Percentiles rank a stretch among this genome's conserved stretches.
phyloP scores from a whole-genome alignment of 768 basidiomycete genomes.

The Asterophora parasitica region DNA sequence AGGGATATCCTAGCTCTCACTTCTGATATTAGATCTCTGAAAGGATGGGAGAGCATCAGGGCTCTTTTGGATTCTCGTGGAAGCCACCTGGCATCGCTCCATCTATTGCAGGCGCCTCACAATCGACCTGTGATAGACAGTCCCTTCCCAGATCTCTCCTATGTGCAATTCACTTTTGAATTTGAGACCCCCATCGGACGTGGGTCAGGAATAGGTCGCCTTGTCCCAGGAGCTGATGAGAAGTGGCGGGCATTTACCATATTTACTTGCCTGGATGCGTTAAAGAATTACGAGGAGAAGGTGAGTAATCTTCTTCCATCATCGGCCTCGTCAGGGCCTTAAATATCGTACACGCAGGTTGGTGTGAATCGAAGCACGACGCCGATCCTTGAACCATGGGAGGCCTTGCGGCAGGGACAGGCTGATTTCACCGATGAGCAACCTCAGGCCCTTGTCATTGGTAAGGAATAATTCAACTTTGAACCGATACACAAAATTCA shows the following conservation, averaged over 20 bases:
- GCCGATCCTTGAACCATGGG: constrained; percentile 29
- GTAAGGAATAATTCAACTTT: constrained; percentile 16
- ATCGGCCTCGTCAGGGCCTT: neutral
- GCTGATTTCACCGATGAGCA: constrained; percentile 40
- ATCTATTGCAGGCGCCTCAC: constrained; percentile 6
- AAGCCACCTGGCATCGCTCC: constrained; percentile 2
- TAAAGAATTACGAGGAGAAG: constrained; percentile 40
- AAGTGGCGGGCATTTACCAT: constrained; percentile 53
- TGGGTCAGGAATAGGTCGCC: constrained; percentile 41
- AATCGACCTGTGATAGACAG: constrained; percentile 6
- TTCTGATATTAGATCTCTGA: constrained; percentile 11
- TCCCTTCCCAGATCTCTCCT: constrained; percentile 10
- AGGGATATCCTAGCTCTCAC: constrained; percentile 15
- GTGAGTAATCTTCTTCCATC: constrained; percentile 26
- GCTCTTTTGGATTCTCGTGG: constrained; percentile 3
- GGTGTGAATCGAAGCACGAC: constrained; percentile 8
- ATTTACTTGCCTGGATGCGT: constrained; percentile 45
- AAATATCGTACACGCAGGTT: constrained; percentile 3
- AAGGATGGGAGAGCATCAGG: constrained; percentile 9
- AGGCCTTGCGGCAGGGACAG: constrained; percentile 33
- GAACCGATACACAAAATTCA: neutral
- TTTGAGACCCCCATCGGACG: constrained; percentile 43
- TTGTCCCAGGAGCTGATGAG: constrained; percentile 39
- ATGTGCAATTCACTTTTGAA: constrained; percentile 27
- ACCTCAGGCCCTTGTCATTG: constrained; percentile 54